These are phyloP conservation scores for Tuber microsphaerosporum DNA, from an alignment of 495 filamentous ascomycete genomes.

Conservation along the genomic window DNA sequence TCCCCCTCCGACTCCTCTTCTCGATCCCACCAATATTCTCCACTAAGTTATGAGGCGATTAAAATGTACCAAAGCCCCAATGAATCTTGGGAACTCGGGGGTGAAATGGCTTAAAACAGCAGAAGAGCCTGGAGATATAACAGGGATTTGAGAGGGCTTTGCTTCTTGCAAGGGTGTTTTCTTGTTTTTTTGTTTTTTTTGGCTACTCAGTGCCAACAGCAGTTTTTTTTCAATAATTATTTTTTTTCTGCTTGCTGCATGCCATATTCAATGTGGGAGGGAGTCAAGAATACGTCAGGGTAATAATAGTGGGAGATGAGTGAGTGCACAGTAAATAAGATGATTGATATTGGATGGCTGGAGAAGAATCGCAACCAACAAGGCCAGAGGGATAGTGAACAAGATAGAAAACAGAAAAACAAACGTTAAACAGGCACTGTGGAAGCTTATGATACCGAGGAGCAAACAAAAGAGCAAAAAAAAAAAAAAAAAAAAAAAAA, in stretches of 20 bases:
- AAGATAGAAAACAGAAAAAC: background rate
- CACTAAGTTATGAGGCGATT: background rate
- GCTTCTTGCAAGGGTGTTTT: slow-evolving; percentile 1
- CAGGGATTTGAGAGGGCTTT: background rate
- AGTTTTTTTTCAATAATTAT: background rate
- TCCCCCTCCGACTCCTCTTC: background rate
- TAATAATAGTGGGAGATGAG: background rate
- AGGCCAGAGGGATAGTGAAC: background rate
- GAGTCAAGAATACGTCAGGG: slow-evolving; percentile 3
- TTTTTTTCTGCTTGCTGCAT: background rate
- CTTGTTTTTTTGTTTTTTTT: background rate
- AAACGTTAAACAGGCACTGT: background rate
- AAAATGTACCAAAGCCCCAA: background rate
- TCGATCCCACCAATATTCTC: background rate
- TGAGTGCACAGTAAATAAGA: background rate
- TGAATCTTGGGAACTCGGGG: background rate
- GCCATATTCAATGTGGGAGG: background rate
- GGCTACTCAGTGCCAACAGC: slow-evolving; percentile 4
- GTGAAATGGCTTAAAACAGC: slow-evolving; percentile 1
- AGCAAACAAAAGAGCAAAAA: background rate
- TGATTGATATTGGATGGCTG: slow-evolving; percentile 2
- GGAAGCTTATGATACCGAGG: background rate
- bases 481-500: background rate
- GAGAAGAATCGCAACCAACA: background rate
- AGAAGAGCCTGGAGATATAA: background rate